Base-by-base conservation (phyloP, 1,139 yeast genomes). In the Hyphopichia fennica region DNA sequence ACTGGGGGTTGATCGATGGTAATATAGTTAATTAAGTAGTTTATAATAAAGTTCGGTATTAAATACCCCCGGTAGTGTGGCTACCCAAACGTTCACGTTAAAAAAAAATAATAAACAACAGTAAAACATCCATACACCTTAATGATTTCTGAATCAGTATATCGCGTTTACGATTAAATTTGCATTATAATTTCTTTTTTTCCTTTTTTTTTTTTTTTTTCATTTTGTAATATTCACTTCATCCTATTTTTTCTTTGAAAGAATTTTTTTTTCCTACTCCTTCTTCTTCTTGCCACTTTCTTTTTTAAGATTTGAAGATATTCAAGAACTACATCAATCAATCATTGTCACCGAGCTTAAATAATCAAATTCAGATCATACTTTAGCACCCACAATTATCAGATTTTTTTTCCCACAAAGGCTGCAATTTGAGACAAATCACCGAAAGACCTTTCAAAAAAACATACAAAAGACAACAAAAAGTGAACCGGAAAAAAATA, bases 1-100 rank as follows among this genome's bases (percentile, higher is more conserved):
- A 88, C 58, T 90, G 96, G 96, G 69, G 69, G 3, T 34, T 70
- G 5, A 30, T 60, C 1, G 65, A 60, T 5, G 64, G 60, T 4
- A 65, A 65, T 42, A 45, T 52, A 18, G 65, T 62, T 25, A 25
- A 6, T 9, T 20, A 20, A 20, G 23, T 20, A 20, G n/a, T n/a
- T n/a, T n/a, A n/a, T n/a, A n/a, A n/a, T n/a, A n/a, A n/a, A n/a
- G n/a, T n/a, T n/a, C n/a, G n/a, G n/a, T n/a, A n/a, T n/a, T n/a
- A n/a, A n/a, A n/a, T n/a, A n/a, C n/a, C n/a, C n/a, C n/a, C n/a
- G n/a, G n/a, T n/a, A n/a, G n/a, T n/a, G n/a, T n/a, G n/a, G n/a
- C n/a, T n/a, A n/a, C n/a, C n/a, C n/a, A n/a, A n/a, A n/a, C n/a
- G n/a, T n/a, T n/a, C n/a, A n/a, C n/a, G n/a, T n/a, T n/a, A n/a